Percentiles rank a stretch among this genome's conserved stretches.
phyloP scores from a whole-genome alignment of 805 yeast genomes.

The Metschnikowia dekortorum region DNA sequence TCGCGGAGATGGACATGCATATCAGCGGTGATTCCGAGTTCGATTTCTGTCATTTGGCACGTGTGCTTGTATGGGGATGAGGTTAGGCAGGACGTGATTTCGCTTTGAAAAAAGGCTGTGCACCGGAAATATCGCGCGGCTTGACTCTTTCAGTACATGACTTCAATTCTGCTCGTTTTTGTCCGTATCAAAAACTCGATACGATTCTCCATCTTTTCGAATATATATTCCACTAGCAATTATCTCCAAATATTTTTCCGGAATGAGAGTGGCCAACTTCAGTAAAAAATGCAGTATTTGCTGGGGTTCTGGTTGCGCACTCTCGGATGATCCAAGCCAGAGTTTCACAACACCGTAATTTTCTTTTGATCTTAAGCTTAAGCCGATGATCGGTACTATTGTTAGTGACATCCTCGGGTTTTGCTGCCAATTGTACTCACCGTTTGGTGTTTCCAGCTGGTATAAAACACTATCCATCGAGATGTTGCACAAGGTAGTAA shows the following conservation, averaged over 20 bases:
- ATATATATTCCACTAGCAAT: background rate
- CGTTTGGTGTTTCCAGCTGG: background rate
- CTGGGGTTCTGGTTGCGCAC: background rate
- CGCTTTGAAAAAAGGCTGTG: background rate
- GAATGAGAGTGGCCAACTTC: background rate
- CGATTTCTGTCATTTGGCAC: constrained; percentile 28
- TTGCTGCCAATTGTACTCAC: background rate
- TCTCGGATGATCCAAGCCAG: constrained; percentile 9
- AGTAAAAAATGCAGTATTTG: constrained; percentile 1
- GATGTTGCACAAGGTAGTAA: background rate
- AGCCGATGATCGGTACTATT: constrained; percentile 11
- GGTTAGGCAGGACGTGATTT: background rate
- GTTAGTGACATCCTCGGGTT: constrained; percentile 3
- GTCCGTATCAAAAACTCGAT: background rate
- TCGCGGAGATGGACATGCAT: constrained; percentile 96
- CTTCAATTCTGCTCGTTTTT: background rate
- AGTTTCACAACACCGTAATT: constrained; percentile 8
- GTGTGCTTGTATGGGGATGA: background rate
- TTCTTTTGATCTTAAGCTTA: constrained; percentile 2
- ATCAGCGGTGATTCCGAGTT: constrained; percentile 76
- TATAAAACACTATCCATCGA: constrained; percentile 2
- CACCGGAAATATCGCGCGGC: background rate
- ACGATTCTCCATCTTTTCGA: background rate
- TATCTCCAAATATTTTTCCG: background rate
- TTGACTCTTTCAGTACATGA: background rate